Evolutionary conservation across 108 stramenopile genomes (phyloP).

Genomic region (Cyclostephanos tholiformis): DNA sequence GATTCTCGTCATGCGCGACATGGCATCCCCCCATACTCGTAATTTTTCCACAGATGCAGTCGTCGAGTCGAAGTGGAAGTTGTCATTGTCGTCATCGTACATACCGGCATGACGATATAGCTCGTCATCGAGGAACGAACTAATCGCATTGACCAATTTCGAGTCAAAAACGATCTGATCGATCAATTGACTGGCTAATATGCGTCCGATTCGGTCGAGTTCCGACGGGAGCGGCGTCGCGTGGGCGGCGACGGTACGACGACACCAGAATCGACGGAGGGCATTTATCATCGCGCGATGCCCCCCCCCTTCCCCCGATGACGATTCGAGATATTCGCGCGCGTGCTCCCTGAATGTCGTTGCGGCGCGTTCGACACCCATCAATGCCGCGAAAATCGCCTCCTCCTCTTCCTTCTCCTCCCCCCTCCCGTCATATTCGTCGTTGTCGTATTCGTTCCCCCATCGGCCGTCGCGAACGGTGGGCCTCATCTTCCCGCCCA

Average conservation of each 20-base stretch:
- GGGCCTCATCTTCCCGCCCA: too few species aligned
- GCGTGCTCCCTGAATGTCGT: not conserved
- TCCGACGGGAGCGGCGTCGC: not conserved
- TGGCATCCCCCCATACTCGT: conserved; percentile 22
- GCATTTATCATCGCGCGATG: not conserved
- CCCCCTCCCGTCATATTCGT: not conserved
- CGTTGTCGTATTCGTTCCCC: not conserved
- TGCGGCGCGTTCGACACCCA: not conserved
- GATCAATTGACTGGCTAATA: conserved; percentile 30
- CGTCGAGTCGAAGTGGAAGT: not conserved
- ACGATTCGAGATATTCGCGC: not conserved
- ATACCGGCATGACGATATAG: conserved; percentile 5
- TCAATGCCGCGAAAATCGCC: not conserved
- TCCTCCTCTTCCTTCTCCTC: too few species aligned
- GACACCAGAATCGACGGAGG: not conserved
- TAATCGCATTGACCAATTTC: conserved; percentile 14
- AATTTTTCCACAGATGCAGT: conserved; percentile 5
- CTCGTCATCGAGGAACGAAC: conserved; percentile 29
- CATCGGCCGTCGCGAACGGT: too few species aligned
- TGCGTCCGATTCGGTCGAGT: conserved; percentile 14
- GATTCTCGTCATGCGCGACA: conserved; percentile 31
- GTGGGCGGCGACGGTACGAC: not conserved
- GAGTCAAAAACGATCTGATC: conserved; percentile 27
- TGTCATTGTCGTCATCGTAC: not conserved
- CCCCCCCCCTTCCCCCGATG: not conserved